phyloP scores from a whole-genome alignment of 2,329 filamentous ascomycete genomes.

The Lasiodiplodia theobromae region DNA sequence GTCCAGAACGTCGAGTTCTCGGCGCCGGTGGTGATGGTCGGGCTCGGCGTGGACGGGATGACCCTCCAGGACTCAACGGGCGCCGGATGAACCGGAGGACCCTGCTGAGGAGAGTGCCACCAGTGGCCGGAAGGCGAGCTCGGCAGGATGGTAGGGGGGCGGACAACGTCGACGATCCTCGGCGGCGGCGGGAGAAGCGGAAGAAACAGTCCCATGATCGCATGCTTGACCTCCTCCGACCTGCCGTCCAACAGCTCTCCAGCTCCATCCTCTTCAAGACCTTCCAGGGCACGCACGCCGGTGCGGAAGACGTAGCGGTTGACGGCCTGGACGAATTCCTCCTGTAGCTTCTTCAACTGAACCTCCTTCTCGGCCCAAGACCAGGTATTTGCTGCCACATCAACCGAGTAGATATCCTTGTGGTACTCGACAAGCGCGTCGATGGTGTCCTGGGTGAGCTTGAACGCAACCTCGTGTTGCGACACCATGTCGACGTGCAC shows the following conservation, averaged over 20 bases:
- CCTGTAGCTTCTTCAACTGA: constrained; percentile 96
- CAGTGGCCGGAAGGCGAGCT: constrained; percentile 72
- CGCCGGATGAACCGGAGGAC: constrained; percentile 70
- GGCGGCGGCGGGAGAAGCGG: constrained; percentile 87
- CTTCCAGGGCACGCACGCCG: constrained; percentile 86
- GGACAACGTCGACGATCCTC: constrained; percentile 86
- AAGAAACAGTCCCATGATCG: constrained; percentile 82
- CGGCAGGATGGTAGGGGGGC: constrained; percentile 83
- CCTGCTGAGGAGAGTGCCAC: constrained; percentile 74
- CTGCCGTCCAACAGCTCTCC: constrained; percentile 91
- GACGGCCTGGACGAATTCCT: constrained; percentile 93
- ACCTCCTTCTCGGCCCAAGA: constrained; percentile 96
- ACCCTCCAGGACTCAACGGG: constrained; percentile 90
- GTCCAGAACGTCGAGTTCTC: constrained; percentile 82
- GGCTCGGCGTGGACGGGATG: constrained; percentile 84
- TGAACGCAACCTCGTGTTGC: constrained; percentile 96
- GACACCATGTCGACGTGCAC: constrained; percentile 99
- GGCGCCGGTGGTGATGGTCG: constrained; percentile 70
- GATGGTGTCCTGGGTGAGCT: constrained; percentile 94
- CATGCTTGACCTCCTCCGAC: constrained; percentile 90
- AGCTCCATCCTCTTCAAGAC: constrained; percentile 93
- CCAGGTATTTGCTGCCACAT: constrained; percentile 87
- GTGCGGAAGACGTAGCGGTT: constrained; percentile 98
- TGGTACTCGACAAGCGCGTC: constrained; percentile 93
- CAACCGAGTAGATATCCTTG: constrained; percentile 91